Conservation (phyloP, 176 grass and related monocot species). For the Thalia dealbata region DNA sequence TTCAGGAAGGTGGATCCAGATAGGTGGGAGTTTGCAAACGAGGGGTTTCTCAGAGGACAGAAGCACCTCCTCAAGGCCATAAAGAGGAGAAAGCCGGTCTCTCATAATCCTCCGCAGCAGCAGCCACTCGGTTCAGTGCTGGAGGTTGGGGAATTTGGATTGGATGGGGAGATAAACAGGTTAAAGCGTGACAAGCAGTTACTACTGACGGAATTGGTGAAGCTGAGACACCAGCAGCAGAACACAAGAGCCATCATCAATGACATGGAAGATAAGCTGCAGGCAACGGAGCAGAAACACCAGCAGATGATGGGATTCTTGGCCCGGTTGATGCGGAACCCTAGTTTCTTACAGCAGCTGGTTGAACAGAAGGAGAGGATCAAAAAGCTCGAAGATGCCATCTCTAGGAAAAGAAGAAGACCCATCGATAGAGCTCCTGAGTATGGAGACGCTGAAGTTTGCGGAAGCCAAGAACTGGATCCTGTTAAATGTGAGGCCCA, state of each 20-base stretch:
- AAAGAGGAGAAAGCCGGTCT: slow-evolving; percentile 47
- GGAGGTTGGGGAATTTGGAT: slow-evolving; percentile 75
- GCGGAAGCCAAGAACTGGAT: slow-evolving; percentile 32
- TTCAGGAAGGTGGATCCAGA: slow-evolving; percentile 94
- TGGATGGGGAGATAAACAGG: slow-evolving; percentile 61
- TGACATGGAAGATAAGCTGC: slow-evolving; percentile 76
- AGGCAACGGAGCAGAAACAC: slow-evolving; percentile 74
- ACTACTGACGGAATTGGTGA: slow-evolving; percentile 74
- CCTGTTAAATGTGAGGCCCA: slow-evolving; percentile 20
- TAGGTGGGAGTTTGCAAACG: slow-evolving; percentile 89
- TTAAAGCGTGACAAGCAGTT: slow-evolving; percentile 74
- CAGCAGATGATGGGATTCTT: slow-evolving; percentile 78
- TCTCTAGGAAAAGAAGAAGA: slow-evolving; percentile 76
- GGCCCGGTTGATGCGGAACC: slow-evolving; percentile 57
- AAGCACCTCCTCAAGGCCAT: slow-evolving; percentile 84
- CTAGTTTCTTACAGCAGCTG: slow-evolving; percentile 59
- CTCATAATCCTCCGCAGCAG: slow-evolving; percentile 40
- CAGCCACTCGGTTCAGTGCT: slow-evolving; percentile 51
- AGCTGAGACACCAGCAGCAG: slow-evolving; percentile 88
- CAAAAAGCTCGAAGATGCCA: slow-evolving; percentile 65
- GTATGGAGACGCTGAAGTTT: slow-evolving; percentile 24
- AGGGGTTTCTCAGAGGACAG: slow-evolving; percentile 70
- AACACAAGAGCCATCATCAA: slow-evolving; percentile 53
- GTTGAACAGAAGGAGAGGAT: slow-evolving; percentile 46
- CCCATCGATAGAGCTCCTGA: slow-evolving; percentile 44